A percentile compares a stretch with the other conserved stretches of the same genome.
Conservation (phyloP, 441 rosid species). For the Jatropha podagrica region DNA sequence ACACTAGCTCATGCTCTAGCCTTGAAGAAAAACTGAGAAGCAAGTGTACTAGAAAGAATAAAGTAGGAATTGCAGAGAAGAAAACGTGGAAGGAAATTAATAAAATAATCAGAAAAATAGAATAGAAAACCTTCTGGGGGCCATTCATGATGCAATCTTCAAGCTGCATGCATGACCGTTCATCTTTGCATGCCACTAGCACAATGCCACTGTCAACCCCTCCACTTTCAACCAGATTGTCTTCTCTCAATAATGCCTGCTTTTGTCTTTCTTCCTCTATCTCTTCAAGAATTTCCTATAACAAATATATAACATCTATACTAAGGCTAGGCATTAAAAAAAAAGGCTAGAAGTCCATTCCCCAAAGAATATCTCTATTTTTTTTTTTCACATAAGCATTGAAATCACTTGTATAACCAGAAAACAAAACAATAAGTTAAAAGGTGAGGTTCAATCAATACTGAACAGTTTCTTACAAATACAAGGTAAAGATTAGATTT, state of each 20-base stretch:
- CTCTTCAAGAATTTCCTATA: conserved; percentile 87
- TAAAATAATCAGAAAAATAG: not conserved
- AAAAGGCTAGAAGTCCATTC: not conserved
- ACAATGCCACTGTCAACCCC: conserved; percentile 58
- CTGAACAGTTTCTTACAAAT: not conserved
- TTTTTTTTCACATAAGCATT: not conserved
- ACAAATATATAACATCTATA: conserved; percentile 25
- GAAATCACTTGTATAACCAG: conserved; percentile 1
- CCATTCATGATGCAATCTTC: conserved; percentile 72
- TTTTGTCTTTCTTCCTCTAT: conserved; percentile 74
- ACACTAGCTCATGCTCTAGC: not conserved
- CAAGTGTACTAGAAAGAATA: not conserved
- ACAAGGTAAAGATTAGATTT: not conserved
- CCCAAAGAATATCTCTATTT: no score
- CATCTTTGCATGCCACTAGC: conserved; percentile 95
- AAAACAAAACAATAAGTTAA: conserved; percentile 16
- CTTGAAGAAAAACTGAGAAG: not conserved
- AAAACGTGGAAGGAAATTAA: not conserved
- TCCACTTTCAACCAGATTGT: conserved; percentile 36
- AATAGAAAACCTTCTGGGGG: conserved; percentile 55
- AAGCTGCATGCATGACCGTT: conserved; percentile 94
- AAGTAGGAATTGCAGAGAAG: not conserved
- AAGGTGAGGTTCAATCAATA: not conserved
- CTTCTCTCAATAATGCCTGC: conserved; percentile 40
- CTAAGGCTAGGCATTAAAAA: not conserved